Conservation (phyloP, 83 land plant species). For the Larix sibirica region DNA sequence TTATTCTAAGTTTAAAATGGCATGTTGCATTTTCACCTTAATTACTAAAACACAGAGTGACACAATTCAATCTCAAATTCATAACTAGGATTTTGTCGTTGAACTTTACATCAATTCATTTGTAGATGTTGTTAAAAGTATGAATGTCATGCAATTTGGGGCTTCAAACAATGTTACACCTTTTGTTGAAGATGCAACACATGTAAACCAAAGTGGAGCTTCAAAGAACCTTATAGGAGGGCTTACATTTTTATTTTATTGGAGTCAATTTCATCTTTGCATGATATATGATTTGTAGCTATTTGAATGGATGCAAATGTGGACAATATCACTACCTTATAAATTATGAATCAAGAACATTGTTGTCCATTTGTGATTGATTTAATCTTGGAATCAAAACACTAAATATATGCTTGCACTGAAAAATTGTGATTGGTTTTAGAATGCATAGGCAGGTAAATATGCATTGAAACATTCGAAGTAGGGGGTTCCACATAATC, state of each 20-base stretch:
- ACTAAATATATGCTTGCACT: not conserved
- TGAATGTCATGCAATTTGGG: not conserved
- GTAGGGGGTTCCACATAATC: not conserved
- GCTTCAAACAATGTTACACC: not conserved
- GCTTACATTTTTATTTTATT: not conserved
- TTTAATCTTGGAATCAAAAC: not conserved
- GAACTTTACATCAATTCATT: not conserved
- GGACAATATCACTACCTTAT: no score
- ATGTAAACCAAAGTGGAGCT: not conserved
- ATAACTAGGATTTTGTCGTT: not conserved
- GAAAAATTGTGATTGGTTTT: not conserved
- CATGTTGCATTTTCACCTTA: not conserved
- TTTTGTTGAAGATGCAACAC: not conserved
- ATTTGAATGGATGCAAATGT: not conserved
- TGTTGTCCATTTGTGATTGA: not conserved
- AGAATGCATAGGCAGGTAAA: not conserved
- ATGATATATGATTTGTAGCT: not conserved
- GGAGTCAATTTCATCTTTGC: not conserved
- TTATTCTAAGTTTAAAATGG: not conserved
- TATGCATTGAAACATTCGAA: not conserved
- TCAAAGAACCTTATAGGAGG: not conserved
- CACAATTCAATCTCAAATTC: not conserved
- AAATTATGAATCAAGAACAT: not conserved
- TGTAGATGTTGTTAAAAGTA: conserved; percentile 9
- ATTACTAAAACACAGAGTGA: not conserved